Base-by-base conservation (phyloP, 1,284 basidiomycete species). In the Agroathelia rolfsii region DNA sequence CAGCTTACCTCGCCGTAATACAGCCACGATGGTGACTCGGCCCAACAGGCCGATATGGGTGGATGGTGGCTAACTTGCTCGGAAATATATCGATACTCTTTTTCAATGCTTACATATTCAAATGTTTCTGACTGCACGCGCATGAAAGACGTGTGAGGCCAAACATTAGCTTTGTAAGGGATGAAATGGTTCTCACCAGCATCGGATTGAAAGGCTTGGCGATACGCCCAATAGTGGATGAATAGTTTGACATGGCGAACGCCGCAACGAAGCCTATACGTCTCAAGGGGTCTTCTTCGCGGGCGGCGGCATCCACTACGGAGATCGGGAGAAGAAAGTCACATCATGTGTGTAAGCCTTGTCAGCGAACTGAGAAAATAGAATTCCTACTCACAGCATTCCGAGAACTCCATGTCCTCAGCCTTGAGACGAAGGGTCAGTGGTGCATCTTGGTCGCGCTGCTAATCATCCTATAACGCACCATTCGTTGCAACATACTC, bases 241-340 rank as follows among this genome's bases (percentile, higher is more conserved):
- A 90, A 60, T 98, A 97, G 61, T 97, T 97, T 24, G 85, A 89
- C 88, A 95, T 95, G 2, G 92, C 94, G 56, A 97, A 98, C 0
- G 90, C 94, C 8, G 86, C 90, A 3, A 98, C 90, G 49, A 82
- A 98, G 0, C 90, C 92, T 37, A 96, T 77, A 5, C 94, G 76
- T 37, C 78, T 75, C 29, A 84, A 70, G 5, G 87, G 76, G 49
- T 95, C 88, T 21, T 56, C 51, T 50, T 94, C 85, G 32, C 64
- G 62, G 2, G 76, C 75, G 8, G 94, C 94, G 3, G 81, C 77
- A 49, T 94, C 89, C 44, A 94, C 84, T 87, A 24, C n/a, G 7
- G 12, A 22, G n/a, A 11, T 29, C 17, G 29, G 12, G 12, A 19
- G 5, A 30, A 30, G 12, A 18, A 6, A 8, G 15, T 14, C 26